phyloP scores from a whole-genome alignment of 2,329 filamentous ascomycete species.

The Diplodia seriata region DNA sequence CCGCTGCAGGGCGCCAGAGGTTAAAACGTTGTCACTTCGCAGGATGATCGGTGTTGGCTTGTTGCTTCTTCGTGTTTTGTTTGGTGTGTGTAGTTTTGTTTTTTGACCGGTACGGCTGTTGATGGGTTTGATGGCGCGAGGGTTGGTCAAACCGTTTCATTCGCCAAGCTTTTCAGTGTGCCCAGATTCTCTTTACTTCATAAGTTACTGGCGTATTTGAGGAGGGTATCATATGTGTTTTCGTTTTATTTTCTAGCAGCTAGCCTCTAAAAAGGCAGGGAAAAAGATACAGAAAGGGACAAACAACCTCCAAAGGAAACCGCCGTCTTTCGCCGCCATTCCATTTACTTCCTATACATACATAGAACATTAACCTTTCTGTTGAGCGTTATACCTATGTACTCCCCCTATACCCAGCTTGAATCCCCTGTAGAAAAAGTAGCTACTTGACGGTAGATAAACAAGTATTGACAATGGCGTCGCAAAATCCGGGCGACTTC shows the following conservation, averaged over 20 bases:
- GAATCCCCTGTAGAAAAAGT: background rate
- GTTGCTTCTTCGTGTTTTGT: background rate
- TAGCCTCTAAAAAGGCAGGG: background rate
- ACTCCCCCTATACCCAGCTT: conserved; percentile 6
- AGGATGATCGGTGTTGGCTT: background rate
- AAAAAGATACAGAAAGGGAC: background rate
- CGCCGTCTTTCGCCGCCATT: background rate
- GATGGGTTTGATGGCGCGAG: background rate
- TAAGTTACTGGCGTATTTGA: background rate
- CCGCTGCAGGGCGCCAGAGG: background rate
- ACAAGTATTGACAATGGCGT: background rate
- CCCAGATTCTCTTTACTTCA: too few relatives aligned
- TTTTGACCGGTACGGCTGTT: background rate
- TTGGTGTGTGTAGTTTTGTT: background rate
- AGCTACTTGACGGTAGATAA: background rate
- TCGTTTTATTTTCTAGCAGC: background rate
- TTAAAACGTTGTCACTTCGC: background rate
- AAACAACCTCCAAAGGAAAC: background rate
- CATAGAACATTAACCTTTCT: conserved; percentile 5
- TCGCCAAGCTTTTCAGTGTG: too few relatives aligned
- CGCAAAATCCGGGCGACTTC: conserved; percentile 3
- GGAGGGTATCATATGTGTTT: conserved; percentile 1
- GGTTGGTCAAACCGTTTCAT: too few relatives aligned
- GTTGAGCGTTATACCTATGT: conserved; percentile 21
- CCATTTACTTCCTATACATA: background rate